Evolutionary conservation across 352 stramenopile genomes (phyloP), one percentile per base, ranked within the genome.

Genomic region (Globisporangium alternatum): DNA sequence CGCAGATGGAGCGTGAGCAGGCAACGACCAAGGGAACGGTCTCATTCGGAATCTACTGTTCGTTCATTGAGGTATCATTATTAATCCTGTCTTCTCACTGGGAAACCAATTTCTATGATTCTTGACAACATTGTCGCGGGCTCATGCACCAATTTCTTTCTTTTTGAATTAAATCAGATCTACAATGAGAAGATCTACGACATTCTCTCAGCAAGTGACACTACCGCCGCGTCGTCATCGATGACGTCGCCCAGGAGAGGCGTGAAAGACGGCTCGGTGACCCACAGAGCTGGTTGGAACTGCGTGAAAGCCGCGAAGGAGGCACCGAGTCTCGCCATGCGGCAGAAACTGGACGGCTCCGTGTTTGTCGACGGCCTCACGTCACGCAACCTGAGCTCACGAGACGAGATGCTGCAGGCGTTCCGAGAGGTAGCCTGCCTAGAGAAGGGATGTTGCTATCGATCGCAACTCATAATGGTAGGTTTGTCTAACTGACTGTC

Each of bases 101-200:
- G 15, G 22, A 22, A 48, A 48, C 43, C 43, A 39, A 41, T 54
- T 9, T 44, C 5, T 9, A 22, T 56, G 15, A 7, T 63, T 33
- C 22, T 30, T 48, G 19, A 12, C 43, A 48, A 48, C 43, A 48
- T 21, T 48, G 17, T 48, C 43, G 43, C 2, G 17, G 17, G 19
- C 39, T 48, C 43, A 48, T 22, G 9, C 8, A 48, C 43, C 43
- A 48, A 22, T 30, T 52, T 52, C 45, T 52, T 6, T 1, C n/a
- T 17, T 52, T 52, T 28, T 44, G 31, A 12, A 15, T 1, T 19
- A 39, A 41, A 2, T 25, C 51, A 91, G 84, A 91, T 93, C 35
- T 87, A 88, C 74, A 91, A 91, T 56, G 84, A 93, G 49, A 87
- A 81, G 48, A 88, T 93, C 44, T 93, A 85, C 55, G 81, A 93